A percentile compares a stretch with the other conserved stretches of the same genome.
Evolutionary conservation across 2,329 filamentous ascomycete species (phyloP).

Genomic region (Clonostachys solani): DNA sequence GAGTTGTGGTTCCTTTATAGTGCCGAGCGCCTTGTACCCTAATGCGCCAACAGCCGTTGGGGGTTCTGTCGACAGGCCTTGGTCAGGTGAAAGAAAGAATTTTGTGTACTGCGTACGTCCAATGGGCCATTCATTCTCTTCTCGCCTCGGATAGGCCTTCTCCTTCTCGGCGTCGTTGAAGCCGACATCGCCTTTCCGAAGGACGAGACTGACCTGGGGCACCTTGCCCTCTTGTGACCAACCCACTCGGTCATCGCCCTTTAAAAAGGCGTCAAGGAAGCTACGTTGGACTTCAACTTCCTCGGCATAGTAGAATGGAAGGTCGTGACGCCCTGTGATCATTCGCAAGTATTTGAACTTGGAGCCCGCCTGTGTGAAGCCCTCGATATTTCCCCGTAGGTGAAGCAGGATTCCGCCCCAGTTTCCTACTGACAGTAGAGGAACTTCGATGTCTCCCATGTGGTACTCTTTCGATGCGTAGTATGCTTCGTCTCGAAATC

Average conservation of each 20-base stretch:
- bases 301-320: constrained; percentile 68
- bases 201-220: constrained; percentile 53
- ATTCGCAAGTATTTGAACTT: constrained; percentile 65
- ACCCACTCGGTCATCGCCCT: constrained; percentile 58
- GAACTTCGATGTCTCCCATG: constrained; percentile 62
- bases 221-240: constrained; percentile 51
- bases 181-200: constrained; percentile 64
- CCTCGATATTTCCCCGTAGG: constrained; percentile 60
- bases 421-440: constrained; percentile 55
- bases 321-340: constrained; percentile 65
- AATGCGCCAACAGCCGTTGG: constrained; percentile 25
- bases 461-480: constrained; percentile 63
- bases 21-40: constrained; percentile 54
- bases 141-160: constrained; percentile 45
- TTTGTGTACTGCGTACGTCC: constrained; percentile 59
- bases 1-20: constrained; percentile 42
- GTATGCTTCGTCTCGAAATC: constrained; percentile 59
- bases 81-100: constrained; percentile 43
- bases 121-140: constrained; percentile 64
- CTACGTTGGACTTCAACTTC: constrained; percentile 63
- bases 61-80: neutral
- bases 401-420: constrained; percentile 60
- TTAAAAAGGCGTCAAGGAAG: constrained; percentile 69
- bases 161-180: constrained; percentile 62
- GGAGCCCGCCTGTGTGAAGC: constrained; percentile 59